phyloP scores from a whole-genome alignment of 2,329 filamentous ascomycete species.

The Colletotrichum eremochloae region DNA sequence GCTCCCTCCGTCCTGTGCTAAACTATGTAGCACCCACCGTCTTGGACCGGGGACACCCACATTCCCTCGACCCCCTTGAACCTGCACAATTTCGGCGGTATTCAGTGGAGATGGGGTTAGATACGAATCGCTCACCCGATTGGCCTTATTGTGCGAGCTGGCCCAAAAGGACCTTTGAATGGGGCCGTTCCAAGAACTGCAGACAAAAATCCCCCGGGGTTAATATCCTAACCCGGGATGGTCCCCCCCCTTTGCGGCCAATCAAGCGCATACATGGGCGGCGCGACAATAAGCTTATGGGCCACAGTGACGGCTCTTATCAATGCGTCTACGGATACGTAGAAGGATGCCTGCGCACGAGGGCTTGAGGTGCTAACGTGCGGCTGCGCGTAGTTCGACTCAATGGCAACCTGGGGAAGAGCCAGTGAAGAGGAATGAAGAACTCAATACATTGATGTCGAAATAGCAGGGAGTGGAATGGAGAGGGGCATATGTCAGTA shows the following conservation, averaged over 20 bases:
- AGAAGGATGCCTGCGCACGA: not conserved
- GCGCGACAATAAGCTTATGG: slow-evolving; percentile 40
- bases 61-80: slow-evolving; percentile 6
- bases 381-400: not conserved
- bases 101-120: slow-evolving; percentile 24
- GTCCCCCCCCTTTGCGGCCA: slow-evolving; percentile 19
- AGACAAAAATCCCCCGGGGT: slow-evolving; percentile 42
- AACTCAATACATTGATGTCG: not conserved
- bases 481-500: not conserved
- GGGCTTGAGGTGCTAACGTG: not conserved
- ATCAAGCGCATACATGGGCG: slow-evolving; percentile 23
- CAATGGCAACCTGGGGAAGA: not conserved
- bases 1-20: not conserved
- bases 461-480: not conserved
- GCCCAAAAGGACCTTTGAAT: slow-evolving; percentile 28
- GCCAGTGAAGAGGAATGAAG: not conserved
- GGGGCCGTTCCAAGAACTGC: slow-evolving; percentile 40
- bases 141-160: slow-evolving; percentile 13
- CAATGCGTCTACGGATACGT: slow-evolving; percentile 10
- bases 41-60: slow-evolving; percentile 15
- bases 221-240: slow-evolving; percentile 27
- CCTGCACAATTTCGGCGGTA: slow-evolving; percentile 37
- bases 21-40: not conserved
- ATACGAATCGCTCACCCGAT: slow-evolving; percentile 29
- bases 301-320: slow-evolving; percentile 38